Percentiles rank a stretch among this genome's conserved stretches.
phyloP scores from a whole-genome alignment of 306 rosid species.

The Rubus parviflorus region DNA sequence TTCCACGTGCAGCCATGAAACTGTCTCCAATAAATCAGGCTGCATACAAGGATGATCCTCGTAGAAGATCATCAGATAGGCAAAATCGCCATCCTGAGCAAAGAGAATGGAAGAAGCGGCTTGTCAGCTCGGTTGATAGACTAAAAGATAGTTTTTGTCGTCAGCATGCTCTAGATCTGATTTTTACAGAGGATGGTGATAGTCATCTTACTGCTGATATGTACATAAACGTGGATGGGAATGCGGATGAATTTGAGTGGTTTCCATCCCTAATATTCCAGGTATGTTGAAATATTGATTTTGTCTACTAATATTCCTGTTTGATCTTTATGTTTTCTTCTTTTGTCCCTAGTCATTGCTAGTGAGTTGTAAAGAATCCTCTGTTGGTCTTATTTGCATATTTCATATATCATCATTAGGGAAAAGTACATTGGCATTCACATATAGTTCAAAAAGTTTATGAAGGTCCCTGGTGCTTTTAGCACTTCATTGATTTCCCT shows the following conservation, averaged over 20 bases:
- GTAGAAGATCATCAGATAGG: constrained; percentile 72
- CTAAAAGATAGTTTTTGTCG: constrained; percentile 93
- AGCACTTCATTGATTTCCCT: neutral
- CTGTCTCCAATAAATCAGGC: constrained; percentile 67
- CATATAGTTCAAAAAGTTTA: neutral
- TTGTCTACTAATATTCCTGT: constrained; percentile 6
- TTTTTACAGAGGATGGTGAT: constrained; percentile 95
- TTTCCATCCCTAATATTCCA: constrained; percentile 85
- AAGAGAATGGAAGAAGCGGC: constrained; percentile 96
- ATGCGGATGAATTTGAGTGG: constrained; percentile 81
- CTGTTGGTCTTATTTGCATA: neutral
- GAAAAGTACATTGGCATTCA: neutral
- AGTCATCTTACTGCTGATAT: constrained; percentile 92
- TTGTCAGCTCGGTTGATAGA: constrained; percentile 78
- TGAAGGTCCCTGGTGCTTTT: neutral
- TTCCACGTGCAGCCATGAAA: constrained; percentile 98
- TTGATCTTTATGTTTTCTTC: constrained; percentile 15
- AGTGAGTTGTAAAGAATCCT: neutral
- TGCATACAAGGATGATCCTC: constrained; percentile 62
- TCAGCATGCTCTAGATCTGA: constrained; percentile 88
- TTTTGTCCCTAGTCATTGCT: neutral
- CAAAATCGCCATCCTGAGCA: constrained; percentile 98
- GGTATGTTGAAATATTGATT: constrained; percentile 42
- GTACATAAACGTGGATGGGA: constrained; percentile 83
- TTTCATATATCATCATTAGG: constrained; percentile 1